Evolutionary conservation across 441 rosid species (phyloP).

Genomic region (Rhodomyrtus psidioides): DNA sequence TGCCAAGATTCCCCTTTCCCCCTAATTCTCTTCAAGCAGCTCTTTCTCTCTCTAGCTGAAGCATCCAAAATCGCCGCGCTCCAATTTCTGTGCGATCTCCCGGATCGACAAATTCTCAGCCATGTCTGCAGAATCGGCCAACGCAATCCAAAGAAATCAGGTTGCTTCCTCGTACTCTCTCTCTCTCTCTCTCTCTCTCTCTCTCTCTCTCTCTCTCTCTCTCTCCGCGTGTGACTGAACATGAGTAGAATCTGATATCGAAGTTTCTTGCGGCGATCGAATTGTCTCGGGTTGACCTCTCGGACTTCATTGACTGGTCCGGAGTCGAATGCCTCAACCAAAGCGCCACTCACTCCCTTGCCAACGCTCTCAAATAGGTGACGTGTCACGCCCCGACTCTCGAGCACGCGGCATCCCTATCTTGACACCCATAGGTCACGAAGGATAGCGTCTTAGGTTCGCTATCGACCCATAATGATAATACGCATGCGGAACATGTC

Average conservation of each 20-base stretch:
- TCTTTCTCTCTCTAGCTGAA: neutral
- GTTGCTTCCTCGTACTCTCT: slow-evolving; percentile 19
- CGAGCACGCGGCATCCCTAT: no score
- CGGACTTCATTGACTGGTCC: slow-evolving; percentile 87
- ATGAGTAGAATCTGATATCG: neutral
- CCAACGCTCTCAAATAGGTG: slow-evolving; percentile 91
- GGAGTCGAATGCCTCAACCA: slow-evolving; percentile 93
- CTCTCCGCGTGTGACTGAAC: neutral
- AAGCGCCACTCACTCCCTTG: slow-evolving; percentile 52
- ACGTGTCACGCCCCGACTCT: no score
- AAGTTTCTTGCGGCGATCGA: neutral
- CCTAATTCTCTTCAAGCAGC: neutral
- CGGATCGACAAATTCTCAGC: neutral
- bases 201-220: neutral
- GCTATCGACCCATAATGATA: no score
- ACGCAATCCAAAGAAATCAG: slow-evolving; percentile 47
- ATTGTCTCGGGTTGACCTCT: slow-evolving; percentile 62
- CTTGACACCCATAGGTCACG: no score
- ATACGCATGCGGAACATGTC: no score
- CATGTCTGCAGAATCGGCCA: slow-evolving; percentile 68
- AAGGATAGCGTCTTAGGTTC: no score
- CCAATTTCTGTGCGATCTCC: neutral
- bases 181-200: neutral
- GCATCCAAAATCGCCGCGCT: neutral
- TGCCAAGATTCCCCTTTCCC: neutral